A percentile compares a stretch with the other conserved stretches of the same genome.
phyloP scores from a whole-genome alignment of 345 rosid genomes.

The Boechera divaricarpa region DNA sequence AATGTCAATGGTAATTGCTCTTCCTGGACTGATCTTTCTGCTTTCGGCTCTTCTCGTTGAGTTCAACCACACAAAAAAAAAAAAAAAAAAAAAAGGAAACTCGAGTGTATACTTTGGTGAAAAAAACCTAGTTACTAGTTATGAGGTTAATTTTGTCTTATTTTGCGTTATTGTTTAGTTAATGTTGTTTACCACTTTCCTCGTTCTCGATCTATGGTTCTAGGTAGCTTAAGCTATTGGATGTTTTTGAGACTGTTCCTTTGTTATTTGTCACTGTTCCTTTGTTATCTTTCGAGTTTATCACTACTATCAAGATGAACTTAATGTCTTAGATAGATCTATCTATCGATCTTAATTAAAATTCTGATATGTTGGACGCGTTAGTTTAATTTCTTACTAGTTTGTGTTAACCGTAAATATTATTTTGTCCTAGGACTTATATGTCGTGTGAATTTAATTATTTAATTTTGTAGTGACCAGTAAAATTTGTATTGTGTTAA shows the following conservation, averaged over 20 bases:
- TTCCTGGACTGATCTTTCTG: slow-evolving; percentile 46
- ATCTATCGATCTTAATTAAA: slow-evolving; percentile 1
- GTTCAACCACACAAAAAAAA: not conserved
- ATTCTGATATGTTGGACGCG: slow-evolving; percentile 10
- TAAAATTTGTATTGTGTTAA: not conserved
- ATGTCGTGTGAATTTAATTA: not conserved
- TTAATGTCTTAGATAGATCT: slow-evolving; percentile 15
- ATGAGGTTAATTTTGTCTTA: slow-evolving; percentile 33
- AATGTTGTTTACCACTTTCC: slow-evolving; percentile 16
- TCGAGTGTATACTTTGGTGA: slow-evolving; percentile 26
- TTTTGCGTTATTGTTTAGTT: slow-evolving; percentile 25
- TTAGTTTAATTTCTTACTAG: not conserved
- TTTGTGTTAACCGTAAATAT: not conserved
- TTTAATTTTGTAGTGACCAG: not conserved
- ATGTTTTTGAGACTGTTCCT: slow-evolving; percentile 35
- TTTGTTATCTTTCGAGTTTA: slow-evolving; percentile 27
- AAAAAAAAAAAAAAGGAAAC: not conserved
- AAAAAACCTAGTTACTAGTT: slow-evolving; percentile 35
- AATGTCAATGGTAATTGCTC: slow-evolving; percentile 43
- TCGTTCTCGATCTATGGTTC: slow-evolving; percentile 11
- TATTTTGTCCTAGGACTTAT: not conserved
- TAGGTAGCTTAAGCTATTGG: slow-evolving; percentile 25
- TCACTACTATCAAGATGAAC: slow-evolving; percentile 3
- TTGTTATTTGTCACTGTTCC: slow-evolving; percentile 23
- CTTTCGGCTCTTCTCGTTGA: slow-evolving; percentile 45